Percentiles rank a stretch among this genome's conserved stretches.
These are phyloP conservation scores for Sonneratia alba DNA, from an alignment of 345 rosid species.

Conservation along the genomic window DNA sequence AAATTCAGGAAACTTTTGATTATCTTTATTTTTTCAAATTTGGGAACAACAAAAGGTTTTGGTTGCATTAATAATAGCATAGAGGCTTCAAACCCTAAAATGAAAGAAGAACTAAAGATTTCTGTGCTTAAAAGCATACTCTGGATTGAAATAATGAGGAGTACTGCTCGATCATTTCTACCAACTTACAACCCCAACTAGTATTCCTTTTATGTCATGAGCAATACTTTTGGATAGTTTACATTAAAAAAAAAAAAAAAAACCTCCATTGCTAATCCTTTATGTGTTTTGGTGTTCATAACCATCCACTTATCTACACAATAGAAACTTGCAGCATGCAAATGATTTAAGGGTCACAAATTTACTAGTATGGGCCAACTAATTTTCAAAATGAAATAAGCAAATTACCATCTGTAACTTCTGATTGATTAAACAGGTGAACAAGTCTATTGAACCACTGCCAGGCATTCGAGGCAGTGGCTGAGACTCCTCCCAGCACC, in stretches of 20 bases:
- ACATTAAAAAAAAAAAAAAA: not conserved
- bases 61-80: not conserved
- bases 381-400: not conserved
- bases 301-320: not conserved
- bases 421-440: conserved; percentile 83
- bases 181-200: not conserved
- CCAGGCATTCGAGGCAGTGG: conserved; percentile 62
- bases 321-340: not conserved
- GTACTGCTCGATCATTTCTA: not conserved
- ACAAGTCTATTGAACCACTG: conserved; percentile 61
- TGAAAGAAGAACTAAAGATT: not conserved
- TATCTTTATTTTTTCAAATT: too few relatives aligned
- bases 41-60: not conserved
- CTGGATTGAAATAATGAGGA: not conserved
- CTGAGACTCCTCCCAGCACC: conserved; percentile 97
- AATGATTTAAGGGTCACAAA: not conserved
- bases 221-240: not conserved
- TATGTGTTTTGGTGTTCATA: not conserved
- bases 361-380: not conserved
- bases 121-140: not conserved
- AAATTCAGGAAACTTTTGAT: too few relatives aligned
- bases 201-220: not conserved
- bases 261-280: not conserved
- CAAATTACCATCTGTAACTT: conserved; percentile 80
- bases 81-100: not conserved